Base-by-base conservation (phyloP, 2,329 filamentous ascomycete genomes). In the Paraconiothyrium brasiliense region DNA sequence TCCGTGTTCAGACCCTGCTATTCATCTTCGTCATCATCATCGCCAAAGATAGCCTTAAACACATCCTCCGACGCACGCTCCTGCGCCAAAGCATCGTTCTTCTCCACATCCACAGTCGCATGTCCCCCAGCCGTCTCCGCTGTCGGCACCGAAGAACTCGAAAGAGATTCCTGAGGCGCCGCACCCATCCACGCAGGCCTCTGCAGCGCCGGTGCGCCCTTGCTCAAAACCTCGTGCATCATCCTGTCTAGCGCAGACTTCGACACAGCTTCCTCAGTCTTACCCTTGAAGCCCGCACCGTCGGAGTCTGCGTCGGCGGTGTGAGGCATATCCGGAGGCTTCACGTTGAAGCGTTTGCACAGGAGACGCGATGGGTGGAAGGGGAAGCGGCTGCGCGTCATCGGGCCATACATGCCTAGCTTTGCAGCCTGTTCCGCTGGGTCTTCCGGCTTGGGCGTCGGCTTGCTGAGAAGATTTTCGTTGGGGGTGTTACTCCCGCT, bases 341-440 rank as follows among this genome's bases (percentile, higher is more conserved):
- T 88, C n/a, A 98, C 90, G 69, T 93, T 93, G 80, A 99, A 97
- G 9, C 95, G 86, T 77, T 98, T 99, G 80, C 94, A 98, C n/a
- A 98, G 80, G 44, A 99, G 80, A 58, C 93, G 85, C 1, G 90
- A 90, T 0, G 95, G 95, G 69, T 89, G 90, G 78, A 97, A 98
- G 4, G 89, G 86, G 8, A 87, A 78, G 0, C 85, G 83, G 24
- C 85, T 88, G 63, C 95, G 85, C 3, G 95, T 99, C 87, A 98
- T 86, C 14, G 89, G 85, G 0, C 95, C 95, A 79, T 94, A 97
- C 93, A 98, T 97, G 60, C 93, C 93, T 74, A 97, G 82, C 71
- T 86, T 92, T 8, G 95, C 95, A 1, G 95, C 95, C 69, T 92
- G 90, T 74, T 94, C 91, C 11, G 93, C 92, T 0, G 94, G 90